Evolutionary conservation across 345 rosid species (phyloP).

Genomic region (Pugionium dolabratum): DNA sequence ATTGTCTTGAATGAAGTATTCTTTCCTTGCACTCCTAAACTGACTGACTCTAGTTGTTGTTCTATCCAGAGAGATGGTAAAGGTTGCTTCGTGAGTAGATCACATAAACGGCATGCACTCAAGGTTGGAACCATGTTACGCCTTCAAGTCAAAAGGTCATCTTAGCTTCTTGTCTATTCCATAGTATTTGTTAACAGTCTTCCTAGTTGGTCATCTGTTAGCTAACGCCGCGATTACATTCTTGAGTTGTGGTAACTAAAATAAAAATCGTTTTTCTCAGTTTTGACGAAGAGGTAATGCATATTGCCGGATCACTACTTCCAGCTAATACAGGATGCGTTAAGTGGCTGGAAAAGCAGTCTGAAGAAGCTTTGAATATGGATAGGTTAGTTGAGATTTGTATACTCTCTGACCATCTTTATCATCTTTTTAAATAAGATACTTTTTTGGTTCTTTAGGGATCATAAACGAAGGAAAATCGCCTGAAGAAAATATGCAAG

Average conservation of each 20-base stretch:
- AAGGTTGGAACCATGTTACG: constrained; percentile 75
- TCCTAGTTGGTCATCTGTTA: not conserved
- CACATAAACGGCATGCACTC: constrained; percentile 57
- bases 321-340: constrained; percentile 61
- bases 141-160: constrained; percentile 74
- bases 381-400: constrained; percentile 45
- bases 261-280: constrained; percentile 43
- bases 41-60: not conserved
- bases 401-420: constrained; percentile 2
- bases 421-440: not conserved
- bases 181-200: not conserved
- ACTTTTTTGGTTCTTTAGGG: constrained; percentile 30
- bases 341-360: constrained; percentile 57
- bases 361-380: constrained; percentile 33
- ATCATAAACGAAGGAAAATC: constrained; percentile 43
- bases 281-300: constrained; percentile 72
- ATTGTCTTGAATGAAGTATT: no score
- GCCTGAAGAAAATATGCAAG: no score
- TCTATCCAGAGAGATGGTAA: constrained; percentile 54
- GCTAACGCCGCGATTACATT: not conserved
- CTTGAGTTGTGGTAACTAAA: constrained; percentile 6
- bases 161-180: not conserved
- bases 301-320: constrained; percentile 65
- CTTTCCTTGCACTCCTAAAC: not conserved
- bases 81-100: constrained; percentile 55